Percentiles rank a stretch among this genome's conserved stretches.
Evolutionary conservation across 2,329 filamentous ascomycete species (phyloP).

Genomic region (Pleoardoris graminearum): DNA sequence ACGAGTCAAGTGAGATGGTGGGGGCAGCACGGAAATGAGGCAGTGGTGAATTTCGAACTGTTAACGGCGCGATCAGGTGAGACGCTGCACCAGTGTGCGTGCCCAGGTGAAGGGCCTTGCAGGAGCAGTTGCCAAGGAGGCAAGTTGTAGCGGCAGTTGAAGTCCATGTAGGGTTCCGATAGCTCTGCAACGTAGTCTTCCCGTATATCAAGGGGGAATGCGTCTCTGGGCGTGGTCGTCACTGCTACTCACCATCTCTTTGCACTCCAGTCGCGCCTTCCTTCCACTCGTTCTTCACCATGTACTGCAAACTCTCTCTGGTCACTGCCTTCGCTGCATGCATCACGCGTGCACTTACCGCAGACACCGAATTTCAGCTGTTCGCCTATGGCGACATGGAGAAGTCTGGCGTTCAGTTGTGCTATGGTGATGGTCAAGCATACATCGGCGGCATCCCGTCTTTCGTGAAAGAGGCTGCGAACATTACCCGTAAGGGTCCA

Average conservation of each 20-base stretch:
- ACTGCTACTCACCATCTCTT: background rate
- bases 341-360: constrained; percentile 8
- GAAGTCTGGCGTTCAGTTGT: constrained; percentile 33
- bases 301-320: constrained; percentile 13
- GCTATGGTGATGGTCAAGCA: constrained; percentile 42
- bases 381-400: constrained; percentile 37
- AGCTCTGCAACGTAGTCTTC: background rate
- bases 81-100: too few relatives aligned
- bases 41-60: too few relatives aligned
- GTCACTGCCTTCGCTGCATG: constrained; percentile 9
- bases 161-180: background rate
- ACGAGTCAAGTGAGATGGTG: too few relatives aligned
- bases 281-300: constrained; percentile 8
- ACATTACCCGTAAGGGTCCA: constrained; percentile 34
- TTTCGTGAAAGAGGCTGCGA: constrained; percentile 23
- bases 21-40: too few relatives aligned
- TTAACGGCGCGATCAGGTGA: too few relatives aligned
- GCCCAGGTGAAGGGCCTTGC: too few relatives aligned
- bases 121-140: constrained; percentile 9
- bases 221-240: background rate
- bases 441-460: constrained; percentile 33
- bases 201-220: constrained; percentile 12
- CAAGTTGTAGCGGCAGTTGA: background rate
- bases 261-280: constrained; percentile 11
- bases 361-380: constrained; percentile 24